Evolutionary conservation across 1,284 basidiomycete species (phyloP).

Genomic region (Ganoderma leucocontextum): DNA sequence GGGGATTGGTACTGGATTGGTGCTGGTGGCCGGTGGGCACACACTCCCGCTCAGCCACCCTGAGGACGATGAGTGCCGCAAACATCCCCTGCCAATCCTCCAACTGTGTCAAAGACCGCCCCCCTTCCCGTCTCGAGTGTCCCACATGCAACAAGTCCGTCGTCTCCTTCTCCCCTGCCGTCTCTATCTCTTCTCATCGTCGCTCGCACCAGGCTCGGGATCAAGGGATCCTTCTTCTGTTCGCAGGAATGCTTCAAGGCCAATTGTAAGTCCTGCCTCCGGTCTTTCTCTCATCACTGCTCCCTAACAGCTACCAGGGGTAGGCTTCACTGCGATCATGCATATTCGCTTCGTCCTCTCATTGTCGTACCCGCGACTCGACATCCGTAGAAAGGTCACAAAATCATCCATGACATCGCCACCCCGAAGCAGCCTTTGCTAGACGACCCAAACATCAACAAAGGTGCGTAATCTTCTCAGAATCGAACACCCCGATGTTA

Average conservation of each 20-base stretch:
- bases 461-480: conserved; percentile 33
- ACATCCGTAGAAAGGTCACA: conserved; percentile 76
- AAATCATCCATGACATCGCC: conserved; percentile 73
- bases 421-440: conserved; percentile 49
- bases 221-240: conserved; percentile 85
- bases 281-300: neutral
- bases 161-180: conserved; percentile 14
- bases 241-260: conserved; percentile 88
- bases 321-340: conserved; percentile 37
- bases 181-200: conserved; percentile 22
- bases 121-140: conserved; percentile 80
- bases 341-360: conserved; percentile 11
- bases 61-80: conserved; percentile 40
- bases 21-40: too few relatives aligned
- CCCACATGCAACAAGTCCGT: conserved; percentile 84
- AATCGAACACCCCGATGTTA: too few relatives aligned
- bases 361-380: conserved; percentile 4
- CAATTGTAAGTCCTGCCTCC: conserved; percentile 63
- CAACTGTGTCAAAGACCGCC: conserved; percentile 76
- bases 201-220: conserved; percentile 65
- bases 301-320: conserved; percentile 49
- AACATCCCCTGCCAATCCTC: conserved; percentile 71
- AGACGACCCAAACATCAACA: conserved; percentile 44
- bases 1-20: too few relatives aligned
- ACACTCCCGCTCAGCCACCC: conserved; percentile 4